These are phyloP conservation scores for Dictyostelium discoideum DNA, from an alignment of 78 protist species.

Conservation along the genomic window DNA sequence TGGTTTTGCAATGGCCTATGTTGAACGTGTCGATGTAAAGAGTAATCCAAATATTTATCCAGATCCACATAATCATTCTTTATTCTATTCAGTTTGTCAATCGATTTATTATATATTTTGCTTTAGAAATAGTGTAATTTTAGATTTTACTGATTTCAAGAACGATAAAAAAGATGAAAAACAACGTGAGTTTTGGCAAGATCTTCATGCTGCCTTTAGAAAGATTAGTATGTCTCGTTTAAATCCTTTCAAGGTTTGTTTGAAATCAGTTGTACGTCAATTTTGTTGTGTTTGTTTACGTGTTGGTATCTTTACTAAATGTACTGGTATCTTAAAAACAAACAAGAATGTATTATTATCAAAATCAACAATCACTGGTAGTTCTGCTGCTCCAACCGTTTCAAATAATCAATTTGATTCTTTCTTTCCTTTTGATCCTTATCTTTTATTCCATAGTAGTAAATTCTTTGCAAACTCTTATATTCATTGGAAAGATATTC, in stretches of 20 bases:
- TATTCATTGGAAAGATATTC: constrained; percentile 53
- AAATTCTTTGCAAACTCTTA: constrained; percentile 9
- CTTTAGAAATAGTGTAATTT: constrained; percentile 30
- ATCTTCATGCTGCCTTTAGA: constrained; percentile 61
- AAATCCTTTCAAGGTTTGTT: constrained; percentile 62
- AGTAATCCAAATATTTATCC: not conserved
- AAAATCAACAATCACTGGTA: constrained; percentile 12
- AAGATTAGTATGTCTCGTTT: constrained; percentile 45
- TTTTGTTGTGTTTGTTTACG: constrained; percentile 72
- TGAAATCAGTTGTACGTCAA: constrained; percentile 64
- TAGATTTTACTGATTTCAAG: constrained; percentile 36
- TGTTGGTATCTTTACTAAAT: constrained; percentile 62
- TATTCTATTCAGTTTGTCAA: constrained; percentile 63
- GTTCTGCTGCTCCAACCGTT: not conserved
- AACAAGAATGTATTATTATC: constrained; percentile 32
- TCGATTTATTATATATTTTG: constrained; percentile 71
- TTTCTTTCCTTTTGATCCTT: constrained; percentile 80
- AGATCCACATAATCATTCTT: constrained; percentile 50
- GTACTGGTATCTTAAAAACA: constrained; percentile 37
- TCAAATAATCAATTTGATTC: constrained; percentile 52
- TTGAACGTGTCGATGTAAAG: constrained; percentile 41
- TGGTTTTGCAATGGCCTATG: constrained; percentile 34
- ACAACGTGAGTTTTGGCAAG: constrained; percentile 65
- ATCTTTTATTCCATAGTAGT: constrained; percentile 5
- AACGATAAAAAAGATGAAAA: constrained; percentile 28